These are phyloP conservation scores for Phaseolus coccineus DNA, from an alignment of 331 rosid species.

Conservation along the genomic window DNA sequence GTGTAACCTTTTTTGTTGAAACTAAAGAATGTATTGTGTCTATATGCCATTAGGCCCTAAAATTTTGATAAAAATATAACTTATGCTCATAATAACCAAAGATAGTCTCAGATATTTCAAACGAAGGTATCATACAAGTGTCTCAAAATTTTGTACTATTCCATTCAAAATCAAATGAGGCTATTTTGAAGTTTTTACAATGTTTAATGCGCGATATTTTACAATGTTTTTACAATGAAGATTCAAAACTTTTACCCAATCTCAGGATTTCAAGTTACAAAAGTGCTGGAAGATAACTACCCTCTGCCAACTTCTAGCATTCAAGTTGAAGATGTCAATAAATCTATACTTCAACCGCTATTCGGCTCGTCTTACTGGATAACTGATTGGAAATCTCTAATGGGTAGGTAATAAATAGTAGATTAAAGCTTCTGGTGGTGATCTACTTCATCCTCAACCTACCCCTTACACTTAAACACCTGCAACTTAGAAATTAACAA, in stretches of 20 bases:
- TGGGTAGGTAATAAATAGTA: background rate
- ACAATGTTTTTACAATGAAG: too few species aligned
- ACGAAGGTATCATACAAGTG: too few species aligned
- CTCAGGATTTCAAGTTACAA: too few species aligned
- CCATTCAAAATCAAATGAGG: background rate
- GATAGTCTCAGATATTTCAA: background rate
- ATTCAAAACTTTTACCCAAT: too few species aligned
- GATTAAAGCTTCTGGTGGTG: slow-evolving; percentile 3
- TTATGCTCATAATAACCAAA: background rate
- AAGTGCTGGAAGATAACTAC: too few species aligned
- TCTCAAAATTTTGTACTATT: too few species aligned
- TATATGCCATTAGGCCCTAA: background rate
- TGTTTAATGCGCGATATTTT: background rate
- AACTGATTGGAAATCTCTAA: background rate
- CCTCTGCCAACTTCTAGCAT: too few species aligned
- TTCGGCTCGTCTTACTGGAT: too few species aligned
- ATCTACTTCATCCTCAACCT: slow-evolving; percentile 12
- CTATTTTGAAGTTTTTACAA: background rate
- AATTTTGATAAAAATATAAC: background rate
- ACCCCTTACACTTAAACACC: background rate
- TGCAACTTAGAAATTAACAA: background rate
- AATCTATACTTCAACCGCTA: too few species aligned
- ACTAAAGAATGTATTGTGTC: background rate
- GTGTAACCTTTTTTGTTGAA: background rate
- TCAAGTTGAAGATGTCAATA: too few species aligned